Percentiles rank a stretch among this genome's conserved stretches.
phyloP scores from a whole-genome alignment of 805 yeast genomes.

The Saturnispora mendoncae region DNA sequence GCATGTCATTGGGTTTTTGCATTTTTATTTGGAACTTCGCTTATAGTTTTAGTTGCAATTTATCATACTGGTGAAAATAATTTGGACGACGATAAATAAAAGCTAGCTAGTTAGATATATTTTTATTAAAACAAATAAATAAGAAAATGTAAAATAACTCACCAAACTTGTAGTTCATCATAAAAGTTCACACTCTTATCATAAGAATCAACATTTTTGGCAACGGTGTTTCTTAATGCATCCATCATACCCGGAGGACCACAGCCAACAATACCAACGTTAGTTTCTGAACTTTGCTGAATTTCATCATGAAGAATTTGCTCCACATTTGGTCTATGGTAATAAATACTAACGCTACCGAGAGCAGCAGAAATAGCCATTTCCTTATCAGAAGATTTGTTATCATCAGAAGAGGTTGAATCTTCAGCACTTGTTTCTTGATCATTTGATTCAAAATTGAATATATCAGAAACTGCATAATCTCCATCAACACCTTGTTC shows the following conservation, averaged over 20 bases:
- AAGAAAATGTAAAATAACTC: no score
- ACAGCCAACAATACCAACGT: slow-evolving; percentile 37
- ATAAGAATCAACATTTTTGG: slow-evolving; percentile 1
- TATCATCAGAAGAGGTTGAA: not conserved
- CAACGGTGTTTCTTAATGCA: slow-evolving; percentile 1
- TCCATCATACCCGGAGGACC: slow-evolving; percentile 35
- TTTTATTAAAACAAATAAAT: no score
- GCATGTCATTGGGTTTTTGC: slow-evolving; percentile 47
- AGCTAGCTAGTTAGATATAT: not conserved
- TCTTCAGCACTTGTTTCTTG: not conserved
- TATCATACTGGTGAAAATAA: slow-evolving; percentile 14
- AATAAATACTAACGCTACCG: not conserved
- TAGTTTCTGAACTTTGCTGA: slow-evolving; percentile 24
- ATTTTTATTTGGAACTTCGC: slow-evolving; percentile 27
- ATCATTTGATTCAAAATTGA: not conserved
- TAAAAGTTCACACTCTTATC: slow-evolving; percentile 10
- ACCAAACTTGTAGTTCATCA: slow-evolving; percentile 11
- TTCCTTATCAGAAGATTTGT: not conserved
- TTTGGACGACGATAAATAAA: slow-evolving; percentile 7
- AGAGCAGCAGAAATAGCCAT: not conserved
- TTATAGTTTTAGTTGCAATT: slow-evolving; percentile 9
- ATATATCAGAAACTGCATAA: not conserved
- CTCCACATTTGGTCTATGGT: slow-evolving; percentile 34
- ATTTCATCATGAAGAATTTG: slow-evolving; percentile 28
- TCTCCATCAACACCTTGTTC: slow-evolving; percentile 12